Base-by-base conservation (phyloP, 148 eudicot genomes). In the Spergularia bocconei region DNA sequence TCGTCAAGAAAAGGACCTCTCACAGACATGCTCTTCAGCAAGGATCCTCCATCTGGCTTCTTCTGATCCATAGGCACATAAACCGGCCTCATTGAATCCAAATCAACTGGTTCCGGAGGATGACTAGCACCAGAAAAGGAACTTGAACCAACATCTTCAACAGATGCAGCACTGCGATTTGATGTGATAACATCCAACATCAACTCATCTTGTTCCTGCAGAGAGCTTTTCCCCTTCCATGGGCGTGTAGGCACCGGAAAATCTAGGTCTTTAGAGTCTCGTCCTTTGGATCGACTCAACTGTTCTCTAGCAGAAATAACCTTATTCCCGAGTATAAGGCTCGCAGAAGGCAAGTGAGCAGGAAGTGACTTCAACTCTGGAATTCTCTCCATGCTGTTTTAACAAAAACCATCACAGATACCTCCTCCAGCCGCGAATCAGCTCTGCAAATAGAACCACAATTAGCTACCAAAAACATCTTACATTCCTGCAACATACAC, bases 51-150 rank as follows among this genome's bases (percentile, higher is more conserved):
- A 69, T 86, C 88, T 6, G 86, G 63, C 64, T 88, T 84, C 68
- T 85, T 89, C 80, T 90, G 90, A 75, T 82, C 86, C 41, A 89
- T 81, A 5, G 98, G 90, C 44, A 91, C 78, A 69, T 75, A 88
- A 13, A 89, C 85, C 3, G 98, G 91, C 73, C 81, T 91, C 91
- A 91, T 89, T 56, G 83, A 73, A 82, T 84, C 93, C 0, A 83
- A 75, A 79, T 89, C 94, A 57, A 87, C 78, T 0, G 98, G 97
- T 67, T 93, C 98, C 2, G 92, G 87, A 53, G 93, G 98, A 81
- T 93, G 98, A 70, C 91, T 89, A 44, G 85, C 93, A 73, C 93
- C 93, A 11, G 84, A 84, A 72, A 93, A 91, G 9, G 92, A 91
- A 77, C 48, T 78, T 3, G 81, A 73, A 6, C 86, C 88, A 64